phyloP scores from a whole-genome alignment of 257 asterid species.

The Ballota nigra region DNA sequence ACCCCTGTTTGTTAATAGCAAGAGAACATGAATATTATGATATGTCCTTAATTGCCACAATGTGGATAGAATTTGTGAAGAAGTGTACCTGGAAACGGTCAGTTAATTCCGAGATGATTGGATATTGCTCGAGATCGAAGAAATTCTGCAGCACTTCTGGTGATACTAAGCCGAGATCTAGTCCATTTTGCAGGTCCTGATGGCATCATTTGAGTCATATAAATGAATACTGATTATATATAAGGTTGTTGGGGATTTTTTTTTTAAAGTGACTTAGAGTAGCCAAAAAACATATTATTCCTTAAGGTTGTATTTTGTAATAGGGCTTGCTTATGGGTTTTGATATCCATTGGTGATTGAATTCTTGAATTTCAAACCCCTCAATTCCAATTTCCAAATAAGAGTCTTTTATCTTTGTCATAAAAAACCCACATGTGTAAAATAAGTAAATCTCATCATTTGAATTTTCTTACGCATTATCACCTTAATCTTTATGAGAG shows the following conservation, averaged over 20 bases:
- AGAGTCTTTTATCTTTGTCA: background rate
- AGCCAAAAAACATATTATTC: too few species aligned
- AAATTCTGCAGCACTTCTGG: constrained; percentile 88
- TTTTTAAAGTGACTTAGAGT: too few species aligned
- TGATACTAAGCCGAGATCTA: constrained; percentile 87
- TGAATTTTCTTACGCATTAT: background rate
- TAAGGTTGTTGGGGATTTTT: too few species aligned
- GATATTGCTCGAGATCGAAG: constrained; percentile 79
- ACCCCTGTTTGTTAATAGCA: constrained; percentile 57
- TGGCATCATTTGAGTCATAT: background rate
- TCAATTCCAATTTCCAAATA: background rate
- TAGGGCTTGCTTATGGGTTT: background rate
- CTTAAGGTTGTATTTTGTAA: too few species aligned
- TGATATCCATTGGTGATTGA: background rate
- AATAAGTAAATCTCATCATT: too few species aligned
- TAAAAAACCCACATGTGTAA: background rate
- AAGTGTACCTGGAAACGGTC: constrained; percentile 68
- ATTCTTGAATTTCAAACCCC: background rate
- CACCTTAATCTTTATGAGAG: background rate
- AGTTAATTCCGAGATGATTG: constrained; percentile 61
- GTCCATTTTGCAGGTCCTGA: constrained; percentile 89
- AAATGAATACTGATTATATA: background rate
- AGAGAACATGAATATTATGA: background rate
- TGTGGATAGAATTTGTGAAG: background rate
- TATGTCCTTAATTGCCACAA: background rate